Evolutionary conservation across 164 flowering plant species (phyloP).

Genomic region (Magnolia officinalis): DNA sequence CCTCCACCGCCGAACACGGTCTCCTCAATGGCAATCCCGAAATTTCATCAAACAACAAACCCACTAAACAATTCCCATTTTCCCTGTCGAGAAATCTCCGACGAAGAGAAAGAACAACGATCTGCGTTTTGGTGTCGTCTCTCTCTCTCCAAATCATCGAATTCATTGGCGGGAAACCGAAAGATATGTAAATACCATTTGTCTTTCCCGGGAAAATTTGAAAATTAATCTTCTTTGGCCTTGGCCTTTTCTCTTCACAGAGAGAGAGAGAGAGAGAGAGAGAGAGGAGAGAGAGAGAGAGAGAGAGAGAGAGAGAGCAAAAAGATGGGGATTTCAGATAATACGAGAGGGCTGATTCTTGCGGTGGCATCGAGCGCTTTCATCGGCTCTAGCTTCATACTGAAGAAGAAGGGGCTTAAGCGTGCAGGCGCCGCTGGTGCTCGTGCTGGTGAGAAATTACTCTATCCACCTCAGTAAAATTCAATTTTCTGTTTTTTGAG

Average conservation of each 20-base stretch:
- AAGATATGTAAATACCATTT: not conserved
- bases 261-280: constrained; percentile 2
- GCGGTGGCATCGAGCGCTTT: constrained; percentile 67
- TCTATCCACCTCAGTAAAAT: too few species aligned
- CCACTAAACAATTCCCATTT: not conserved
- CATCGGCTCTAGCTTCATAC: constrained; percentile 72
- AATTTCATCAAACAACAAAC: not conserved
- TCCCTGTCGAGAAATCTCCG: not conserved
- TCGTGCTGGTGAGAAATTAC: constrained; percentile 56
- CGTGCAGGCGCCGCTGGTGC: constrained; percentile 64
- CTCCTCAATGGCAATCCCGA: not conserved
- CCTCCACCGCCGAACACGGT: too few species aligned
- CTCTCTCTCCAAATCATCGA: not conserved
- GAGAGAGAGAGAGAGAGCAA: not conserved
- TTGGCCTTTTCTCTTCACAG: not conserved
- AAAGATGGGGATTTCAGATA: constrained; percentile 46
- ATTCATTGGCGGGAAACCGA: not conserved
- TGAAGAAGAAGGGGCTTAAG: constrained; percentile 78
- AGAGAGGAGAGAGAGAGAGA: not conserved
- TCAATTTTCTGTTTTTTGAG: not conserved
- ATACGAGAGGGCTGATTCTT: constrained; percentile 54
- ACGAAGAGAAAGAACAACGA: not conserved
- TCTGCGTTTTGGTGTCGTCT: not conserved
- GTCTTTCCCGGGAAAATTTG: not conserved
- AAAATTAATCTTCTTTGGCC: not conserved